Base-by-base conservation (phyloP, 176 grass and related monocot species). In the Avena atlantica region DNA sequence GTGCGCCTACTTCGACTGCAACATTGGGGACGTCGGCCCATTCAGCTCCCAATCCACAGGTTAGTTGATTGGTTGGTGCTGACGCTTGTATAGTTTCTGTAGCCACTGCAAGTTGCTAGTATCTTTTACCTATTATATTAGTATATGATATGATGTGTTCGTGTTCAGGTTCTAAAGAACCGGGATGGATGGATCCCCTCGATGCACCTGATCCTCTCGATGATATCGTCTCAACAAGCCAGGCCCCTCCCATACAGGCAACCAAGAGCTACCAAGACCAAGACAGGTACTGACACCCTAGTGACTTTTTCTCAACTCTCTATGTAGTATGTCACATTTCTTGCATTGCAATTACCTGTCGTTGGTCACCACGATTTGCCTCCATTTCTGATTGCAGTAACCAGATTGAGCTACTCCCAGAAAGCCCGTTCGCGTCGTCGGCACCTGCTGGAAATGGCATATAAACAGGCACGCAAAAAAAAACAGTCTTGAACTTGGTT, bases 371-470 rank as follows among this genome's bases (percentile, higher is more conserved):
- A 66, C 0, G 21, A 1, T 2, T 27, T 56, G 31, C 9, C n/a
- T 83, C 10, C 15, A 15, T 62, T 85, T 29, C 5, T 87, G 25
- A 73, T 55, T 85, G 80, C 88, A 95, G 90, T 25, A 77, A 76
- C 72, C 86, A 95, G 67, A 87, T 92, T 40, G 88, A 95, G 79
- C 90, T 95, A 56, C 90, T 95, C 23, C 93, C 93, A 12, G 90
- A 95, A 16, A 95, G 88, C 59, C 93, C 93, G 1, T 95, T 95
- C 2, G 76, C 80, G 27, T 85, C 86, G 29, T 88, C 83, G 0
- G 69, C 48, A 0, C 70, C 84, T 2, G 48, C 78, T 76, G 90
- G 82, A 80, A 76, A 81, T 67, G 74, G 9, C 57, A 79, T 89
- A 63, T 92, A 74, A 17, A 17, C 74, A 84, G 67, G 61, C 42